These are phyloP conservation scores for Halenospora varia DNA, from an alignment of 495 filamentous ascomycete genomes.

Conservation along the genomic window DNA sequence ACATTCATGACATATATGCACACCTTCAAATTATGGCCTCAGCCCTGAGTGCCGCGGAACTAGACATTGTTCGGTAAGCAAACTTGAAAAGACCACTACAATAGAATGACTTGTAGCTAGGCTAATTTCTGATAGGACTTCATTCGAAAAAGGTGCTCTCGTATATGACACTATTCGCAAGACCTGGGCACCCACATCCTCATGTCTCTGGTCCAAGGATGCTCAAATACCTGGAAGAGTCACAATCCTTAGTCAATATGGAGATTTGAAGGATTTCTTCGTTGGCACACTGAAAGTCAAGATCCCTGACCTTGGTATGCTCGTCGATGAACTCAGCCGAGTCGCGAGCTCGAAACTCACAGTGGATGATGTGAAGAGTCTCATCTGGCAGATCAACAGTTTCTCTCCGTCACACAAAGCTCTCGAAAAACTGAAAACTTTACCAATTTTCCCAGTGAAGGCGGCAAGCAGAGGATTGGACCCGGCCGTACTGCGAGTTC, in stretches of 20 bases:
- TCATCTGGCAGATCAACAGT: background rate
- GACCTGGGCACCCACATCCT: background rate
- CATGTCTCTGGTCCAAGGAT: background rate
- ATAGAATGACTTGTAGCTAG: background rate
- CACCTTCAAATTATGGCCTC: conserved; percentile 5
- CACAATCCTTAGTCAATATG: background rate
- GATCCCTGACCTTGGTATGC: background rate
- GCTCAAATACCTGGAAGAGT: background rate
- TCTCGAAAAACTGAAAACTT: background rate
- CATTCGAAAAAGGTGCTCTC: conserved; percentile 5
- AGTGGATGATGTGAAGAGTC: background rate
- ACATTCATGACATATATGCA: conserved; percentile 4
- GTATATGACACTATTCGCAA: conserved; percentile 1
- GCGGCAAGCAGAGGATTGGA: background rate
- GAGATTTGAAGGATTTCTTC: background rate
- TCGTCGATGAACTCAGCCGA: background rate
- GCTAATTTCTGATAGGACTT: conserved; percentile 2
- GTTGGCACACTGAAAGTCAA: background rate
- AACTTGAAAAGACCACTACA: background rate
- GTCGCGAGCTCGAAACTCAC: background rate
- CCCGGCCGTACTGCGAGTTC: background rate
- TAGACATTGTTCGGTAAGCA: conserved; percentile 2
- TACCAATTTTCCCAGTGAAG: background rate
- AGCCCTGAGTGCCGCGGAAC: background rate
- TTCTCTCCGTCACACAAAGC: background rate